These are phyloP conservation scores for Verticillium dahliae DNA, from an alignment of 2,329 filamentous ascomycete species.

Conservation along the genomic window DNA sequence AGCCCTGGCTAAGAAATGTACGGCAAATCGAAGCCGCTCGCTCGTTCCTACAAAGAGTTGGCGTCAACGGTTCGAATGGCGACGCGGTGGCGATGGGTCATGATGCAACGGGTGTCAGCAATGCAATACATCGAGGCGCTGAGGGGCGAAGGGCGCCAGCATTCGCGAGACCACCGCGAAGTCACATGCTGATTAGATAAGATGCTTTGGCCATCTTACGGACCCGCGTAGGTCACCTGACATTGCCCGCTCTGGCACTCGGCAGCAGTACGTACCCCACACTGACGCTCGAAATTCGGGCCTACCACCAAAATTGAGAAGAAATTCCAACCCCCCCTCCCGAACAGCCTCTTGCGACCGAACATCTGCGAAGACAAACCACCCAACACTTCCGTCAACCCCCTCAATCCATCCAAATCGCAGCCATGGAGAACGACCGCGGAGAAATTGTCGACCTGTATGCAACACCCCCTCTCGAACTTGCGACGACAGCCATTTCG, in stretches of 20 bases:
- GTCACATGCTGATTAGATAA: neutral
- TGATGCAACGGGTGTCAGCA: neutral
- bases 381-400: constrained; percentile 22
- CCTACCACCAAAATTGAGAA: constrained; percentile 1
- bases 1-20: neutral
- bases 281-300: constrained; percentile 6
- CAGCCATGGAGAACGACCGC: constrained; percentile 99
- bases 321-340: neutral
- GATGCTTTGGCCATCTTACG: neutral
- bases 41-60: neutral
- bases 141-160: neutral
- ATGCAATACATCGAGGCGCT: neutral
- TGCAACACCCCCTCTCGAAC: constrained; percentile 28
- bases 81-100: constrained; percentile 3
- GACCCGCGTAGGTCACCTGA: neutral
- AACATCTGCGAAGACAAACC: constrained; percentile 11
- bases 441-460: constrained; percentile 99
- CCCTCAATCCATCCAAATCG: constrained; percentile 28
- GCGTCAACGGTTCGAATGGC: neutral
- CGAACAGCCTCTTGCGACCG: constrained; percentile 4
- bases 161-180: neutral
- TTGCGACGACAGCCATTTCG: constrained; percentile 9
- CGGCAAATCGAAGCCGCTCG: neutral
- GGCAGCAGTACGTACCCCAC: constrained; percentile 2
- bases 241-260: neutral